Evolutionary conservation across 768 basidiomycete species (phyloP), one percentile per base, ranked within the genome.

Genomic region (Ramaria sp.): DNA sequence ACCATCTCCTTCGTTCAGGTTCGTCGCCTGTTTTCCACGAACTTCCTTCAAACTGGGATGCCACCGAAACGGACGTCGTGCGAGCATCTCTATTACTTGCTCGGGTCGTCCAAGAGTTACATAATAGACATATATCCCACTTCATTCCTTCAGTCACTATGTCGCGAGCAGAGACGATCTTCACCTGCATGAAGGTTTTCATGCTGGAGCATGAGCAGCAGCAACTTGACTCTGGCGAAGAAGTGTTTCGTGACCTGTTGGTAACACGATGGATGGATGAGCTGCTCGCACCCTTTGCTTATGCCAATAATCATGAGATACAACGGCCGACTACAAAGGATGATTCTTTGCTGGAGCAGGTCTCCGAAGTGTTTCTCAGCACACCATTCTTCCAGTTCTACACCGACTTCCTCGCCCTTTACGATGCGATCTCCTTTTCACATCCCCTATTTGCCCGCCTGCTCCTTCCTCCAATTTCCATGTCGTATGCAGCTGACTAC

Each of bases 301-400:
- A 61, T 47, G 45, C 44, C 24, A 34, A 13, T n/a, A 34, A 15
- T 20, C 55, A 65, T 12, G 25, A 65, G 15, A 8, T 44, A 1
- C 30, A 36, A 63, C 63, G 24, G 59, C 66, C n/a, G 53, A 59
- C 8, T 57, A 28, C 32, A 45, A 49, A 34, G 50, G 20, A 20
- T 64, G 66, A 57, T 65, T 32, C 49, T 8, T 52, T 60, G 39
- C 66, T 89, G 52, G 85, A 88, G 59, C 60, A 68, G 5, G 79
- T 77, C 2, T 74, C 85, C 2, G 56, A 63, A 12, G 69, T 71
- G 24, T 82, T 83, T 65, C 77, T 90, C n/a, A 82, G 84, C 0
- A 82, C 82, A 0, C 90, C 93, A 0, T 97, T 97, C 73, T 96
- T 82, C 71, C 92, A 95, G 65, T 90, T 86, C 62, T 98, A 92